Base-by-base conservation (phyloP, 2,329 filamentous ascomycete genomes). In the Cladosporium sp. region DNA sequence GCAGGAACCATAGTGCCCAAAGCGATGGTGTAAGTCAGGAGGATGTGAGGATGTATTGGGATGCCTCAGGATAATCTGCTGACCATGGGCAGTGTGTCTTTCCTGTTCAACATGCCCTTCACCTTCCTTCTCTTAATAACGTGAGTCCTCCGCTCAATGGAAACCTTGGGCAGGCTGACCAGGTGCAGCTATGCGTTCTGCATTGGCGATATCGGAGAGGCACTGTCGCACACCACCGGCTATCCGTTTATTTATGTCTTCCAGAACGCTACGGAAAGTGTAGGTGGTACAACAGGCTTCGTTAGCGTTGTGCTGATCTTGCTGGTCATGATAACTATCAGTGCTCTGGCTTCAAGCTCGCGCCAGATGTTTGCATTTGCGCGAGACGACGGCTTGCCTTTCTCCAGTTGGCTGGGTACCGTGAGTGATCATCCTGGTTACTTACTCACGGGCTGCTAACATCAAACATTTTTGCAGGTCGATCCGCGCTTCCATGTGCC, bases 281-380 rank as follows among this genome's bases (percentile, higher is more conserved):
- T 56, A 13, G 32, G 54, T 10, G 56, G 56, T 17, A 54, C 57
- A 5, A 55, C 50, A 5, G 54, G 56, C 24, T 47, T 60, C 4
- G 45, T 56, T 6, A 57, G 40, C 48, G 69, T 75, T 39, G 70
- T 75, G 47, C n/a, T 67, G 62, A 8, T 70, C 62, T 61, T 71
- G 62, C 62, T 71, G 58, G 58, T 74, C 28, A 74, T 77, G 62
- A 73, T 72, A 51, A 73, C 73, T 1, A 65, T 75, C 56, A 71
- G 67, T 35, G 68, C 70, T 19, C 67, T 74, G 24, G 74, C 75
- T 3, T 70, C 74, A 0, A 70, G 74, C 3, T 74, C 73, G 7
- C 65, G 72, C 32, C 70, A 76, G 61, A 64, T 73, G 28, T 70
- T 69, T 45, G 67, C 72, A 1, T 77, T 76, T 54, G 74, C 74